These are phyloP conservation scores for Penicillium cataractarum DNA, from an alignment of 495 filamentous ascomycete species.

Conservation along the genomic window DNA sequence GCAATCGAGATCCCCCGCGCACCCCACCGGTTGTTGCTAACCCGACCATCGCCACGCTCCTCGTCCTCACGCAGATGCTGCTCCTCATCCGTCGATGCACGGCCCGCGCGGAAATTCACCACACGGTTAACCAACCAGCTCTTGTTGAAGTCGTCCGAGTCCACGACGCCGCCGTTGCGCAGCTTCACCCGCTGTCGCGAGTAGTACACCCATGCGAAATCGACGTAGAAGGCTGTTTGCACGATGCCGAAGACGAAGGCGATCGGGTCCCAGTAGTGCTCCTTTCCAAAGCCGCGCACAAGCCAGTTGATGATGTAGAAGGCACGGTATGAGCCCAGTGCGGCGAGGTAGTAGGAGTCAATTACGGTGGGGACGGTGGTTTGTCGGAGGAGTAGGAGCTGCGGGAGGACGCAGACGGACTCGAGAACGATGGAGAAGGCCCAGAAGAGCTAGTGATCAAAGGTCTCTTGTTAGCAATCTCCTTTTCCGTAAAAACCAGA, in stretches of 20 bases:
- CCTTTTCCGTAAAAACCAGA: no score
- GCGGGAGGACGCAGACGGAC: conserved; percentile 86
- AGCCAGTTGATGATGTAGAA: conserved; percentile 96
- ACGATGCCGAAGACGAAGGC: conserved; percentile 82
- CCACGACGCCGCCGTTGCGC: conserved; percentile 86
- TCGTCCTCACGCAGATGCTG: conserved; percentile 47
- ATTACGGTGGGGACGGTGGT: conserved; percentile 95
- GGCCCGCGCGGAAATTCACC: conserved; percentile 41
- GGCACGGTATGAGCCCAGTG: conserved; percentile 85
- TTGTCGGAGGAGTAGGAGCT: conserved; percentile 88
- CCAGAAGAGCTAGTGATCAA: conserved; percentile 64
- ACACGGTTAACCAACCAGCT: conserved; percentile 71
- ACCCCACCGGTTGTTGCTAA: conserved; percentile 67
- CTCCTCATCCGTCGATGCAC: conserved; percentile 39
- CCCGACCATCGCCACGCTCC: conserved; percentile 25
- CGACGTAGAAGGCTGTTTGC: conserved; percentile 88
- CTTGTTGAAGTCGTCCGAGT: conserved; percentile 82
- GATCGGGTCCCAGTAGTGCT: conserved; percentile 67
- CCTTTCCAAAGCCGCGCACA: conserved; percentile 59
- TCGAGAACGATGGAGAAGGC: conserved; percentile 89
- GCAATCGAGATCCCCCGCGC: conserved; percentile 76
- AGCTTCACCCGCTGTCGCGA: conserved; percentile 93
- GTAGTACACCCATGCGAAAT: conserved; percentile 98
- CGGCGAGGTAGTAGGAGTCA: conserved; percentile 89
- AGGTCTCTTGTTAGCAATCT: conserved; percentile 14